Conservation (phyloP, 768 basidiomycete genomes). For the Lentinula aciculospora region DNA sequence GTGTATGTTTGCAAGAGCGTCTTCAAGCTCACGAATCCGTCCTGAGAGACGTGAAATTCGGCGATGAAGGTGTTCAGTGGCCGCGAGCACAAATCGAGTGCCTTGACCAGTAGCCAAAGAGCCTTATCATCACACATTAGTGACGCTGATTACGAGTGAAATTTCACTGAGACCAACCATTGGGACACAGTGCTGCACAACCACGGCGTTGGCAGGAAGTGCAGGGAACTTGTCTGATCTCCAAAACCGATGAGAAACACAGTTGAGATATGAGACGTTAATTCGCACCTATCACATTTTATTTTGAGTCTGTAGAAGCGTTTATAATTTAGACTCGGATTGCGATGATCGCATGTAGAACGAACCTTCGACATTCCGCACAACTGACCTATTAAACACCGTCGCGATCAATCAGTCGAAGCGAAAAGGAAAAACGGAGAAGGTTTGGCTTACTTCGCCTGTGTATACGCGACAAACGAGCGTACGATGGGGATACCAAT, state of each 20-base stretch:
- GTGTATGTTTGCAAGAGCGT: slow-evolving; percentile 30
- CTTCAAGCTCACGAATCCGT: slow-evolving; percentile 34
- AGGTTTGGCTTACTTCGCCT: slow-evolving; percentile 2
- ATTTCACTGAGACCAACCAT: neutral
- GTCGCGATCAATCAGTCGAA: neutral
- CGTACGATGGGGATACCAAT: neutral
- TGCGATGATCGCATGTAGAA: slow-evolving; percentile 6
- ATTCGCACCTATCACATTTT: slow-evolving; percentile 1
- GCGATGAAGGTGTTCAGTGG: slow-evolving; percentile 34
- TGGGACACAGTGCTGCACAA: slow-evolving; percentile 11
- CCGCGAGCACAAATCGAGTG: slow-evolving; percentile 40
- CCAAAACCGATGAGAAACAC: neutral
- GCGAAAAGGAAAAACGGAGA: neutral
- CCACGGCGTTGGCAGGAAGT: slow-evolving; percentile 8
- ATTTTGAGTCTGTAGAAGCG: slow-evolving; percentile 2
- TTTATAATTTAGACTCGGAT: neutral
- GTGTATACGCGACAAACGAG: neutral
- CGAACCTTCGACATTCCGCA: slow-evolving; percentile 6
- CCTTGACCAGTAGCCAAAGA: slow-evolving; percentile 49
- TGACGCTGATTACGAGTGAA: neutral
- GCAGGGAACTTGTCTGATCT: slow-evolving; percentile 3
- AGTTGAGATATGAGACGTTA: neutral
- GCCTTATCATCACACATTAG: slow-evolving; percentile 21
- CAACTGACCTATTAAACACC: slow-evolving; percentile 6
- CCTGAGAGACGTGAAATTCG: slow-evolving; percentile 30